Conservation (phyloP, 2,329 filamentous ascomycete genomes). For the Sclerotinia glacialis region DNA sequence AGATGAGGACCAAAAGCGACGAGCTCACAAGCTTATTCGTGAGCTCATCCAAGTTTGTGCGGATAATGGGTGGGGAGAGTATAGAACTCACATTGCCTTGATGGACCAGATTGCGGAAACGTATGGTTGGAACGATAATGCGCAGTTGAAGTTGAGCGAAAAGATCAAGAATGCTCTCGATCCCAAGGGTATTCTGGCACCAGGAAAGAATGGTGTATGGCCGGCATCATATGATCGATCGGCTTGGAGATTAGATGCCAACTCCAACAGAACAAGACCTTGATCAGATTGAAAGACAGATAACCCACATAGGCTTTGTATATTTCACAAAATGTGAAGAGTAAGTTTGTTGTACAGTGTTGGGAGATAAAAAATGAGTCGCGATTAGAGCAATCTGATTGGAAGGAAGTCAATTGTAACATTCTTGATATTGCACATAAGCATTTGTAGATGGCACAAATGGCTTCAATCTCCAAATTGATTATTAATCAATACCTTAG, state of each 20-base stretch:
- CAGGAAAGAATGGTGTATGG: constrained; percentile 45
- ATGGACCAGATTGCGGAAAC: constrained; percentile 47
- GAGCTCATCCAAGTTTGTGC: constrained; percentile 44
- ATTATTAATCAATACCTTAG: no score
- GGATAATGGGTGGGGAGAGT: constrained; percentile 46
- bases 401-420: no score
- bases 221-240: constrained; percentile 24
- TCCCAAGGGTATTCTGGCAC: constrained; percentile 48
- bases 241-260: constrained; percentile 17
- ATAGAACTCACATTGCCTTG: constrained; percentile 47
- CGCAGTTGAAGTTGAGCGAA: constrained; percentile 45
- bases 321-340: not conserved
- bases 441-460: no score
- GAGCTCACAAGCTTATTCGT: constrained; percentile 43
- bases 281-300: not conserved
- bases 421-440: no score
- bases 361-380: no score
- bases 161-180: constrained; percentile 48
- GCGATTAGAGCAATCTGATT: no score
- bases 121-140: constrained; percentile 45
- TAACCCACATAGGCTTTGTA: not conserved
- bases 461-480: no score
- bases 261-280: constrained; percentile 6
- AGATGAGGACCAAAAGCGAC: constrained; percentile 42
- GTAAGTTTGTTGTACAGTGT: no score